Percentiles rank a stretch among this genome's conserved stretches.
Evolutionary conservation across 1,284 basidiomycete species (phyloP).

Genomic region (Paramarasmius palmivorus): DNA sequence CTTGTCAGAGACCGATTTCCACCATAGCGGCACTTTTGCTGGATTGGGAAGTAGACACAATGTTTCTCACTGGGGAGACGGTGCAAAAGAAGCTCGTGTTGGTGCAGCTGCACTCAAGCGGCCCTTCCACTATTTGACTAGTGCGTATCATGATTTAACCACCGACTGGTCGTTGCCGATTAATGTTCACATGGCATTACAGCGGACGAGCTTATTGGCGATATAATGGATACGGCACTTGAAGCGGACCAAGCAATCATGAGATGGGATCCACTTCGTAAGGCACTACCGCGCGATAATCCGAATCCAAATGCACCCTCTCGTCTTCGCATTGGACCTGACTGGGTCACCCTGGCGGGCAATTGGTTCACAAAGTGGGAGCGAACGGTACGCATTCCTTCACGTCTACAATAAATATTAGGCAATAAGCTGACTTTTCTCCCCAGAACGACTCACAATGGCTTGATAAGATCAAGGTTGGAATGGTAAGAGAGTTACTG

Average conservation of each 20-base stretch:
- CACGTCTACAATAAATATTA: not conserved
- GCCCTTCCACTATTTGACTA: slow-evolving; percentile 40
- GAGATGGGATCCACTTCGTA: slow-evolving; percentile 42
- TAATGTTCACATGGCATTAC: not conserved
- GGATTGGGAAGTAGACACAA: slow-evolving; percentile 43
- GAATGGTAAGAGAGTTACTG: slow-evolving; percentile 32
- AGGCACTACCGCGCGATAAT: slow-evolving; percentile 31
- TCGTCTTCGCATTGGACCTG: slow-evolving; percentile 40
- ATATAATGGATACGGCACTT: slow-evolving; percentile 40
- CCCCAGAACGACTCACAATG: slow-evolving; percentile 37
- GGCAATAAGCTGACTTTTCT: not conserved
- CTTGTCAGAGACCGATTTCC: slow-evolving; percentile 41
- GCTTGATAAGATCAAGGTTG: slow-evolving; percentile 37
- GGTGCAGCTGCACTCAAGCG: slow-evolving; percentile 35
- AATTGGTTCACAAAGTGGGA: slow-evolving; percentile 49
- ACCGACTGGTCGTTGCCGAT: not conserved
- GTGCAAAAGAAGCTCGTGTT: slow-evolving; percentile 44
- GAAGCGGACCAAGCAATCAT: slow-evolving; percentile 41
- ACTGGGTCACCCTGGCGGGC: slow-evolving; percentile 41
- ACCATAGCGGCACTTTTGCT: slow-evolving; percentile 40
- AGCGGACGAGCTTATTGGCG: slow-evolving; percentile 43
- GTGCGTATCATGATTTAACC: slow-evolving; percentile 20
- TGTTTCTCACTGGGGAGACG: slow-evolving; percentile 46
- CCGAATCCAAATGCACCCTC: slow-evolving; percentile 38
- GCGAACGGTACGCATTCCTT: slow-evolving; percentile 30